phyloP scores from a whole-genome alignment of 768 basidiomycete genomes.

The Lentinus tigrinus region DNA sequence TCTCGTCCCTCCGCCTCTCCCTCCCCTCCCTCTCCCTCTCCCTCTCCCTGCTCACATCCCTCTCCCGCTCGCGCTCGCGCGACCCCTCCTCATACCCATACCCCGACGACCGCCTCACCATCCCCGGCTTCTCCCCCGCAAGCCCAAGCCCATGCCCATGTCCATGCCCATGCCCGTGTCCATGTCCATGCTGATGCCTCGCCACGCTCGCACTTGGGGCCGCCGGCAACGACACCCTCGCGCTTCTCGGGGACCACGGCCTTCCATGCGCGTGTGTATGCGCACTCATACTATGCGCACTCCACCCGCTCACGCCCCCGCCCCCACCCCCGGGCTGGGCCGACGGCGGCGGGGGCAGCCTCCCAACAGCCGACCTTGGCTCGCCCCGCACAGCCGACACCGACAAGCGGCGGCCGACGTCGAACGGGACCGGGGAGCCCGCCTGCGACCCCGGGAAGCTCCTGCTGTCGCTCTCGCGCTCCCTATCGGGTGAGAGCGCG shows the following conservation, averaged over 20 bases:
- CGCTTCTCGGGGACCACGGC: slow-evolving; percentile 5
- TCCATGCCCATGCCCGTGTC: not conserved
- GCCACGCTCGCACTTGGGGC: not conserved
- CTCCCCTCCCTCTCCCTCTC: not conserved
- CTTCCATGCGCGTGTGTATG: not conserved
- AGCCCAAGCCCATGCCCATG: not conserved
- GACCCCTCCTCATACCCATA: not conserved
- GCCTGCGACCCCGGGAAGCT: slow-evolving; percentile 37
- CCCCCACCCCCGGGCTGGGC: not conserved
- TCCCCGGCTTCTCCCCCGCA: not conserved
- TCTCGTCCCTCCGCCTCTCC: not conserved
- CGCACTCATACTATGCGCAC: no score
- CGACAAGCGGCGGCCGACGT: slow-evolving; percentile 47
- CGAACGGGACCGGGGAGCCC: slow-evolving; percentile 50
- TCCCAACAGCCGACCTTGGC: slow-evolving; percentile 24
- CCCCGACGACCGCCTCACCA: slow-evolving; percentile 8
- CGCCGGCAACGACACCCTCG: slow-evolving; percentile 5
- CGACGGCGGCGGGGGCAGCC: slow-evolving; percentile 10
- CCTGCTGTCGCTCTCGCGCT: slow-evolving; percentile 36
- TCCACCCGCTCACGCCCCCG: not conserved
- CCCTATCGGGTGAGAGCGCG: slow-evolving; percentile 30
- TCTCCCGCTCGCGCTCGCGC: slow-evolving; percentile 5
- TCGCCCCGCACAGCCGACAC: slow-evolving; percentile 52
- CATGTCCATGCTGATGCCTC: not conserved
- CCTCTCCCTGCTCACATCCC: slow-evolving; percentile 3